Evolutionary conservation across 2,329 filamentous ascomycete species (phyloP), one percentile per base, ranked within the genome.

Genomic region (Penicillium palitans): DNA sequence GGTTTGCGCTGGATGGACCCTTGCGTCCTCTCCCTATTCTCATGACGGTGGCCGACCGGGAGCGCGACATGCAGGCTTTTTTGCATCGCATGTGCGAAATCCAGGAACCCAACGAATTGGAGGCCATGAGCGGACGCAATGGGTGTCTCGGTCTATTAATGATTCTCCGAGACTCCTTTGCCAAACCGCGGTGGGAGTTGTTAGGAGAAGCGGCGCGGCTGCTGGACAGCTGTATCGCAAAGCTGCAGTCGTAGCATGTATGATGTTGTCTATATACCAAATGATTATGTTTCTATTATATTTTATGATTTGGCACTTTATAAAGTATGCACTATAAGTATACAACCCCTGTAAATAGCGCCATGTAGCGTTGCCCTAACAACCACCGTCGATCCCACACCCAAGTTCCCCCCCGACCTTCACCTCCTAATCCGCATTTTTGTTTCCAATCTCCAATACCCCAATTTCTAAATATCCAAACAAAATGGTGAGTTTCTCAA

Each of bases 171-270:
- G 89, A 91, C 57, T 89, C 89, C 41, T 97, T 98, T 72, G 81
- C 84, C 64, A 87, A 88, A 68, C 92, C 92, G 33, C 83, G 92
- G 49, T 98, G 93, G 93, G 93, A 98, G 79, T 78, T 98, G 55
- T 79, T 98, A 62, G 88, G 95, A 57, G 95, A 98, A 75, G 93
- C 91, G 37, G 89, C 90, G 33, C 88, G 85, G 24, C 78, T 96
- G 60, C 75, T 98, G 70, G 87, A 83, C 55, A 95, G 92, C 72
- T 96, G 93, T 73, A 90, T 96, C 63, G 81, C 85, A 61, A 83
- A 85, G 75, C 72, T 87, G 57, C 68, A 68, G 39, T 68, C 66
- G 8, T 61, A 55, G 45, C 45, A 44, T 59, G n/a, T 47, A 35
- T 44, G 53, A 56, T 50, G 40, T 33, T 57, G 31, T 52, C 37